Conservation (phyloP, 768 basidiomycete genomes). For the Trichaptum fuscoviolaceum region DNA sequence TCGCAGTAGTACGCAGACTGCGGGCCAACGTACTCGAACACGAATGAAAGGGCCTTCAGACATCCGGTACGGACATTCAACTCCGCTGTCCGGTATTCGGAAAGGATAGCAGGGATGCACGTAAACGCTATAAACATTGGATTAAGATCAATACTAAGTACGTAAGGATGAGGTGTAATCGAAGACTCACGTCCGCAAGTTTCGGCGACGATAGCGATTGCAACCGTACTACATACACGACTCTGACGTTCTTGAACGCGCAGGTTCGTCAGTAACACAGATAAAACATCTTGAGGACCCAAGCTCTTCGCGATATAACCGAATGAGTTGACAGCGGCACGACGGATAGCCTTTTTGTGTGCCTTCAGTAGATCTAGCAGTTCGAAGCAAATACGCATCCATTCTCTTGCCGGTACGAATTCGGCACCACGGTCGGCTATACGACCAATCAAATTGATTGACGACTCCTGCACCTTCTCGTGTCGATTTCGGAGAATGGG, state of each 20-base stretch:
- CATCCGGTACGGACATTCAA: slow-evolving; percentile 98
- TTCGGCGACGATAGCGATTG: slow-evolving; percentile 93
- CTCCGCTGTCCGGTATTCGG: slow-evolving; percentile 97
- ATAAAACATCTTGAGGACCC: slow-evolving; percentile 97
- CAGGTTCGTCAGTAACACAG: slow-evolving; percentile 91
- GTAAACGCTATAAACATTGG: slow-evolving; percentile 66
- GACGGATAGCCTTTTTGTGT: slow-evolving; percentile 98
- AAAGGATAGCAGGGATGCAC: slow-evolving; percentile 96
- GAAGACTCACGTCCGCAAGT: slow-evolving; percentile 67
- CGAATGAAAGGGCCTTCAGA: slow-evolving; percentile 96
- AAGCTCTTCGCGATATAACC: slow-evolving; percentile 99
- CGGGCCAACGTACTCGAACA: slow-evolving; percentile 98
- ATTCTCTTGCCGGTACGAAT: slow-evolving; percentile 96
- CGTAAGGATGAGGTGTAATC: not conserved
- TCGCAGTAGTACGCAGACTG: slow-evolving; percentile 97
- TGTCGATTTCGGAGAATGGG: slow-evolving; percentile 99
- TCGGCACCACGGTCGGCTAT: slow-evolving; percentile 99
- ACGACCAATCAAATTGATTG: slow-evolving; percentile 98
- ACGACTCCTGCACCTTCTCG: slow-evolving; percentile 99
- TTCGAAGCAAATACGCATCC: slow-evolving; percentile 99
- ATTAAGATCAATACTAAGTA: slow-evolving; percentile 9
- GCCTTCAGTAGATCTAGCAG: slow-evolving; percentile 94
- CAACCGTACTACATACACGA: slow-evolving; percentile 97
- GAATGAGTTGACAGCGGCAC: slow-evolving; percentile 98
- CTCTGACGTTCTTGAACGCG: slow-evolving; percentile 99